Evolutionary conservation across 768 basidiomycete genomes (phyloP).

Genomic region (Tremella yokohamensis): DNA sequence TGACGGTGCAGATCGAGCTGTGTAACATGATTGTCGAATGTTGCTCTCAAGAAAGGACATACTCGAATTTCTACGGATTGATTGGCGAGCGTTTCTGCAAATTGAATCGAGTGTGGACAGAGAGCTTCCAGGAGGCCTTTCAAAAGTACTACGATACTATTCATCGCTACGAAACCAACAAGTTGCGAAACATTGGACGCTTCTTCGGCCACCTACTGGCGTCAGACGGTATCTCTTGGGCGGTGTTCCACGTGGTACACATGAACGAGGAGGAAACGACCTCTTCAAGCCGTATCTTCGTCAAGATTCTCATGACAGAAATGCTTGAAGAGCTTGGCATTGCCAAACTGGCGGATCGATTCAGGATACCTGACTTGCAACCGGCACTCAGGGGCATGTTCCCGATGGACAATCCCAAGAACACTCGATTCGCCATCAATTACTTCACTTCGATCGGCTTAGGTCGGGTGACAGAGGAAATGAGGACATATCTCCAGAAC

Average conservation of each 20-base stretch:
- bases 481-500: slow-evolving; percentile 95
- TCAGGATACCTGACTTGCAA: slow-evolving; percentile 79
- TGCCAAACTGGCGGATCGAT: slow-evolving; percentile 77
- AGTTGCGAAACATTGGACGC: slow-evolving; percentile 90
- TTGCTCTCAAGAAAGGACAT: slow-evolving; percentile 98
- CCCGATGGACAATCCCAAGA: slow-evolving; percentile 92
- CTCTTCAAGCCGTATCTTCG: slow-evolving; percentile 88
- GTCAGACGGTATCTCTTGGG: slow-evolving; percentile 85
- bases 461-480: slow-evolving; percentile 85
- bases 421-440: slow-evolving; percentile 87
- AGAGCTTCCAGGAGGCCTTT: slow-evolving; percentile 82
- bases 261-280: slow-evolving; percentile 99
- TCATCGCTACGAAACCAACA: slow-evolving; percentile 98
- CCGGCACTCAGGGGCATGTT: slow-evolving; percentile 76
- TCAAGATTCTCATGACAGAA: slow-evolving; percentile 94
- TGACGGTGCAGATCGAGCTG: slow-evolving; percentile 70
- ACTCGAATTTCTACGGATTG: slow-evolving; percentile 94
- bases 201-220: slow-evolving; percentile 92
- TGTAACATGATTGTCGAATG: slow-evolving; percentile 99
- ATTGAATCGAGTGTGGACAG: slow-evolving; percentile 91
- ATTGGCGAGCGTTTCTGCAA: slow-evolving; percentile 95
- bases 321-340: slow-evolving; percentile 92
- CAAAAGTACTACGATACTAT: slow-evolving; percentile 87
- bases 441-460: slow-evolving; percentile 95
- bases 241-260: slow-evolving; percentile 73